Base-by-base conservation (phyloP, 805 yeast species). In the Sungouiozyma ichnusensis region DNA sequence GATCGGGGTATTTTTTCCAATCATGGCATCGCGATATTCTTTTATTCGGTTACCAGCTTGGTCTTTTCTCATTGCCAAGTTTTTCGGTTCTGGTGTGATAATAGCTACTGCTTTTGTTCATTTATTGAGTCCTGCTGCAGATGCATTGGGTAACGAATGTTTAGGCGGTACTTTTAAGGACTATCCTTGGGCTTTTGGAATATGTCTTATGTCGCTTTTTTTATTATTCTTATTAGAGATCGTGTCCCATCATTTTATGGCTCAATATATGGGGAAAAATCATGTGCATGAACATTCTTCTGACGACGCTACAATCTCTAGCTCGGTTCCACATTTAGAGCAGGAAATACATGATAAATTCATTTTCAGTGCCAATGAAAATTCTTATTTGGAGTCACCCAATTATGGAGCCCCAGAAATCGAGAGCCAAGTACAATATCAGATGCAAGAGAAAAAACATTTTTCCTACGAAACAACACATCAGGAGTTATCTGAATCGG, bases 71-170 rank as follows among this genome's bases (percentile, higher is more conserved):
- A 56, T 76, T 38, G 76, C 81, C 40, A 81, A 81, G 53, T 44
- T 85, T 64, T 80, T 80, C 52, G 90, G 90, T 51, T 72, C 85
- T 3, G 90, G 90, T 40, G 88, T 81, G 37, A 81, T 81, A 50
- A 66, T 81, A 3, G 82, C 88, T 9, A 81, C 90, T 6, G 85
- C 86, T 0, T 82, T 79, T 51, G 72, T 81, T 44, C 90, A 81
- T 62, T 60, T 80, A 43, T 63, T 80, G 52, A 68, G 69, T 42
- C 80, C 80, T 2, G 81, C 80, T 3, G 20, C 38, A 4, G 55
- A 51, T 15, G 48, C 47, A 6, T 33, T 51, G 33, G 54, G 69
- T 1, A 54, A 73, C 37, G 72, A 65, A 8, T 83, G 92, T 64
- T 66, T 83, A 20, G 83, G 84, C 11, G 79, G 77, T 32, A 71